phyloP scores from a whole-genome alignment of 148 eudicot species.

The Dysphania ambrosioides region DNA sequence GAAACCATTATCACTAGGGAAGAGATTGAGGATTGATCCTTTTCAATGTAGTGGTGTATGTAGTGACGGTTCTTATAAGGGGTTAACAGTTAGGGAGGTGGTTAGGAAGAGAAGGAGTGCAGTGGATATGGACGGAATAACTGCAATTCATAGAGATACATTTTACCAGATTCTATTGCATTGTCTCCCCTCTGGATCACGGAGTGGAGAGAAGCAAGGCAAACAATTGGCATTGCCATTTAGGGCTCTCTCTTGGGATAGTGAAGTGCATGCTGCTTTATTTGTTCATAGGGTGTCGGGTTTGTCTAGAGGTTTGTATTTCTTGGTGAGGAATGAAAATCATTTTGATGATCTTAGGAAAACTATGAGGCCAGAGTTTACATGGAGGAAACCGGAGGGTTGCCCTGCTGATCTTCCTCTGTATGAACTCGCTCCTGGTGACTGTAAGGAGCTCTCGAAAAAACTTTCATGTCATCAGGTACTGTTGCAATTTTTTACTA shows the following conservation, averaged over 20 bases:
- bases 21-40: constrained; percentile 41
- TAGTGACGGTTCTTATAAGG: constrained; percentile 63
- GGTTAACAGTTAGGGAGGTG: constrained; percentile 55
- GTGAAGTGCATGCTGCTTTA: constrained; percentile 82
- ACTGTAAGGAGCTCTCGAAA: constrained; percentile 54
- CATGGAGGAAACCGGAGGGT: constrained; percentile 85
- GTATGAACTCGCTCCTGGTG: constrained; percentile 64
- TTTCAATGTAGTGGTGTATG: constrained; percentile 49
- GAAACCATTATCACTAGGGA: constrained; percentile 47
- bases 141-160: constrained; percentile 49
- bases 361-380: constrained; percentile 56
- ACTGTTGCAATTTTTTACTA: constrained; percentile 10
- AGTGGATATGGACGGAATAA: constrained; percentile 86
- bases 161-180: constrained; percentile 86
- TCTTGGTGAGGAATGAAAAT: constrained; percentile 83
- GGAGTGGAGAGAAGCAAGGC: constrained; percentile 51
- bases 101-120: constrained; percentile 89
- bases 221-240: constrained; percentile 82
- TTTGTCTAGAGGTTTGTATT: constrained; percentile 73
- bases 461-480: constrained; percentile 94
- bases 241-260: constrained; percentile 78
- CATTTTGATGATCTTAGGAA: constrained; percentile 69
- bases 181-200: constrained; percentile 77
- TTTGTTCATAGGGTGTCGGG: constrained; percentile 88
- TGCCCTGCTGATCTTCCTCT: constrained; percentile 82